Base-by-base conservation (phyloP, 805 yeast genomes). In the Sporopachydermia quercuum region DNA sequence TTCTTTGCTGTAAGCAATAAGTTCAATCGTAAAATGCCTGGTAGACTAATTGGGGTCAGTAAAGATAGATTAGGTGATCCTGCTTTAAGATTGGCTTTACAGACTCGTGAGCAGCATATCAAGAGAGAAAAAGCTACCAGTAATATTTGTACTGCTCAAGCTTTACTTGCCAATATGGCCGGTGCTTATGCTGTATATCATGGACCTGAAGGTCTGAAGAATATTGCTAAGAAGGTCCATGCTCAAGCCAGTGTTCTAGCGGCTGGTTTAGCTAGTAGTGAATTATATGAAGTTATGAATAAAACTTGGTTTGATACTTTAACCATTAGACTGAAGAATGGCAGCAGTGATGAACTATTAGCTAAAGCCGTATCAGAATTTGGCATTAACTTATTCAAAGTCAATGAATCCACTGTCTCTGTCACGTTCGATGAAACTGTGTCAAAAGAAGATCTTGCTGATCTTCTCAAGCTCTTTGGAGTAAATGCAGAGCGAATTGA, bases 61-160 rank as follows among this genome's bases (percentile, higher is more conserved):
- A 84, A 83, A 56, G 98, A 89, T 57, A 71, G 97, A 53, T 65
- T 87, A 40, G 96, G 96, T 15, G 76, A 81, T 47, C 73, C 70
- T n/a, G 97, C 96, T 3, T 69, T 79, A 45, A 74, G 98, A 58
- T 68, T 91, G 50, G 97, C 98, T 3, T 70, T 91, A 49, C 98
- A 91, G 66, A 91, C 98, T 3, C 80, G 98, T 63, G 98, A 91
- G 60, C 98, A 91, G 59, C 98, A 91, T 59, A 91, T 91, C 55
- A 83, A 87, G 60, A 75, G 98, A 58, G 98, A 91, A 57, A 87
- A 83, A 62, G 98, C 98, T 13, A 91, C 98, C 15, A 85, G 96
- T 19, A 91, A 91, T 58, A 91, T 91, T 43, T 91, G 98, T 65
- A 91, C 98, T 15, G 96, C 98, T 5, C 98, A 91, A 66, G 96